phyloP scores from a whole-genome alignment of 108 stramenopile genomes.

The Cyclotella atomus region DNA sequence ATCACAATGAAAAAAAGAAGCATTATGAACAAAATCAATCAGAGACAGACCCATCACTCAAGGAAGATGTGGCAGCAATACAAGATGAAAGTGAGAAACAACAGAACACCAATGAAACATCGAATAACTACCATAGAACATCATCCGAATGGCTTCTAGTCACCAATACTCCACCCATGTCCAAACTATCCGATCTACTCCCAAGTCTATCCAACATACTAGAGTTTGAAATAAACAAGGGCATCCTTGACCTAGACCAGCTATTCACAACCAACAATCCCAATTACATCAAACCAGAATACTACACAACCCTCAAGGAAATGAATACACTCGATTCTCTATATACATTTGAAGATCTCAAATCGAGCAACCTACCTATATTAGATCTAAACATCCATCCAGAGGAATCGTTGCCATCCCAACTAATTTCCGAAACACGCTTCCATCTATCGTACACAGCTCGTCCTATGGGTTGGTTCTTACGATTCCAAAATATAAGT shows the following conservation, averaged over 20 bases:
- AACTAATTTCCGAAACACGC: conserved; percentile 37
- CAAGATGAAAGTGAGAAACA: not conserved
- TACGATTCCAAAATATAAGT: conserved; percentile 39
- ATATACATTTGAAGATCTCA: conserved; percentile 25
- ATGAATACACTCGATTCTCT: conserved; percentile 16
- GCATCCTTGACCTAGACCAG: conserved; percentile 42
- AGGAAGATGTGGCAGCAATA: too few species aligned
- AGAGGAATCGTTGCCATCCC: not conserved
- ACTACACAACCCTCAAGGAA: conserved; percentile 8
- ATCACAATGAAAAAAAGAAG: too few species aligned
- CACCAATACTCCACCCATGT: conserved; percentile 41
- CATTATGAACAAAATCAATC: too few species aligned
- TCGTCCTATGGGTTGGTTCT: conserved; percentile 45
- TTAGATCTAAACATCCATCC: not conserved
- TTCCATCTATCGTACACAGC: conserved; percentile 39
- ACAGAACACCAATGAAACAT: not conserved
- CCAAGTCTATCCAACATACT: conserved; percentile 37
- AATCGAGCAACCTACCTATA: conserved; percentile 18
- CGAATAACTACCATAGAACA: not conserved
- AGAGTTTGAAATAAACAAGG: conserved; percentile 39
- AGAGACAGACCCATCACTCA: too few species aligned
- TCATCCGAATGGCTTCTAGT: conserved; percentile 47
- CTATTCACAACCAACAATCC: not conserved
- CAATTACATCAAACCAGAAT: not conserved
- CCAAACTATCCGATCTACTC: conserved; percentile 43